Conservation (phyloP, 805 yeast species). For the Yamadazyma akitaensis region DNA sequence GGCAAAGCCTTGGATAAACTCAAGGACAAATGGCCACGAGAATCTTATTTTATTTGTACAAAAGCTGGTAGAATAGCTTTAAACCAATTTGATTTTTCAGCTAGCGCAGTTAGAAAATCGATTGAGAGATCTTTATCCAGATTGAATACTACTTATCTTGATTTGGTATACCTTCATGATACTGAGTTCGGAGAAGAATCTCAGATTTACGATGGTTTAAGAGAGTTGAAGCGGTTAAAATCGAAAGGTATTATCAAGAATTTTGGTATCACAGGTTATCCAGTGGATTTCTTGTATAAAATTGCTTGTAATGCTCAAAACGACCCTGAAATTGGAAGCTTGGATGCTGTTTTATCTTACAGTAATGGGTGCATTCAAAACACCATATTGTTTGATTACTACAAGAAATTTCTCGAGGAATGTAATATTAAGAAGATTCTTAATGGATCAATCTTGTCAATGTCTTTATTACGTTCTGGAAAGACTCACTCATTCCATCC, state of each 20-base stretch:
- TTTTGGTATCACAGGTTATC: slow-evolving; percentile 86
- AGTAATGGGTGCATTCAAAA: slow-evolving; percentile 83
- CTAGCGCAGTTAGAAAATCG: slow-evolving; percentile 56
- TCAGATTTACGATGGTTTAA: slow-evolving; percentile 60
- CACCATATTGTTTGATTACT: slow-evolving; percentile 44
- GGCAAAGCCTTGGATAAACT: slow-evolving; percentile 56
- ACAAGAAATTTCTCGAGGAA: slow-evolving; percentile 46
- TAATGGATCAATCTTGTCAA: slow-evolving; percentile 83
- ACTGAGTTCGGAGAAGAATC: slow-evolving; percentile 69
- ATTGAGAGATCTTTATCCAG: slow-evolving; percentile 66
- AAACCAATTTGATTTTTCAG: slow-evolving; percentile 72
- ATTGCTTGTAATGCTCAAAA: slow-evolving; percentile 42
- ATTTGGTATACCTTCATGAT: slow-evolving; percentile 84
- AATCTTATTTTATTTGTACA: slow-evolving; percentile 67
- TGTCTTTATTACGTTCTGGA: slow-evolving; percentile 75
- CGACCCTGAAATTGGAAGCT: slow-evolving; percentile 48
- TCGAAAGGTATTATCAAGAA: slow-evolving; percentile 57
- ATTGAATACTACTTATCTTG: slow-evolving; percentile 65
- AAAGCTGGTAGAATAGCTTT: slow-evolving; percentile 77
- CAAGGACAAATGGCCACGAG: slow-evolving; percentile 45
- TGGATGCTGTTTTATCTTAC: slow-evolving; percentile 78
- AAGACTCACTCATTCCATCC: slow-evolving; percentile 80
- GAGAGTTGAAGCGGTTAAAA: slow-evolving; percentile 57
- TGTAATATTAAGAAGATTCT: slow-evolving; percentile 58
- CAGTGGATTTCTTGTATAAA: slow-evolving; percentile 62